phyloP scores from a whole-genome alignment of 2,329 filamentous ascomycete genomes.

The Graphilbum ipis-grandicollis region DNA sequence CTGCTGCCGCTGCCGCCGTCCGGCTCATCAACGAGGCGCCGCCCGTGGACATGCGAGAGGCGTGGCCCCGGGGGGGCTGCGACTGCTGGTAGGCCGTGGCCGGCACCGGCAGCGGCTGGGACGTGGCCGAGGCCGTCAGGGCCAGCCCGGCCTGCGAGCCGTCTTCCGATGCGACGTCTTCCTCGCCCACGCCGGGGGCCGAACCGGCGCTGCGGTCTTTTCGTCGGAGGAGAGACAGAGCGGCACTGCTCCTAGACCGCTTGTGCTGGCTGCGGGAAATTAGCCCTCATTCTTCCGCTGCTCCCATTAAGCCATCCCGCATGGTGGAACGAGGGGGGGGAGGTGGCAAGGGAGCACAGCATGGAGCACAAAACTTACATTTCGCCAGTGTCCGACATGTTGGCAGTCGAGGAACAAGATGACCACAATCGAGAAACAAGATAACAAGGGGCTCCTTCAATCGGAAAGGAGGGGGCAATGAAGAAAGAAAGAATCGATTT shows the following conservation, averaged over 20 bases:
- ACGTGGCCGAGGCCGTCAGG: constrained; percentile 13
- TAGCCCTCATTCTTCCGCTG: no score
- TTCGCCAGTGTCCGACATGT: constrained; percentile 16
- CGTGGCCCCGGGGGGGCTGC: constrained; percentile 22
- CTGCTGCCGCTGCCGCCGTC: no score
- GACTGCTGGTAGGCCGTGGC: constrained; percentile 11
- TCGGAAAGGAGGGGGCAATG: no score
- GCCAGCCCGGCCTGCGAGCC: constrained; percentile 16
- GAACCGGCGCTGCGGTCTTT: constrained; percentile 24
- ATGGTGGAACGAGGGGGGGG: background rate
- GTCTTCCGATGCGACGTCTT: constrained; percentile 29
- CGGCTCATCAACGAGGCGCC: constrained; percentile 14
- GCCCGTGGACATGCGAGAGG: constrained; percentile 28
- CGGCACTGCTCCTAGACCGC: constrained; percentile 32
- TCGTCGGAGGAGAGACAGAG: constrained; percentile 36
- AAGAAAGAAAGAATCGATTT: no score
- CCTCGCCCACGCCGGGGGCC: constrained; percentile 22
- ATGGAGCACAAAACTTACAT: constrained; percentile 11
- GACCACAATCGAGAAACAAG: no score
- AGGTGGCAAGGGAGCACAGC: background rate
- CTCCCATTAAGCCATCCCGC: no score
- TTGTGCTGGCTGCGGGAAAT: constrained; percentile 22
- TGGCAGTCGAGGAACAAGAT: background rate
- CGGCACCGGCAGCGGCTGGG: constrained; percentile 8
- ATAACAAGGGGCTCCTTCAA: no score